phyloP scores from a whole-genome alignment of 768 basidiomycete species.

The Crucibulum laeve region DNA sequence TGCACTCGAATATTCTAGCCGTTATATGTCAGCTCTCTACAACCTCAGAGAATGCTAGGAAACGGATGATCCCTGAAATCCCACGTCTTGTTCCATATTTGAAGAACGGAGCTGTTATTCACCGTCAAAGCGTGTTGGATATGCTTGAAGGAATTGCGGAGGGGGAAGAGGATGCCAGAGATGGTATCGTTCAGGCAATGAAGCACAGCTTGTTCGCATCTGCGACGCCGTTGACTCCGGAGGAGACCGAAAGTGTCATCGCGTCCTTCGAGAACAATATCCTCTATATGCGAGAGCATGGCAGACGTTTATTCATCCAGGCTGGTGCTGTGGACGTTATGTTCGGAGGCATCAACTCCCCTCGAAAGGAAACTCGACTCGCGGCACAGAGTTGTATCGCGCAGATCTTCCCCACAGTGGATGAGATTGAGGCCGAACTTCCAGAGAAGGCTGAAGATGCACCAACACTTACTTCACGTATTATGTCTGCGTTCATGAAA shows the following conservation, averaged over 20 bases:
- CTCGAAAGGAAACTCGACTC: slow-evolving; percentile 1
- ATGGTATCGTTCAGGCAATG: slow-evolving; percentile 3
- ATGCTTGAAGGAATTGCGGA: slow-evolving; percentile 5
- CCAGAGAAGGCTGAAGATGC: slow-evolving; percentile 1
- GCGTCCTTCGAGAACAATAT: slow-evolving; percentile 9
- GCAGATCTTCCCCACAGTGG: slow-evolving; percentile 6
- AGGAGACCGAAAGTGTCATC: slow-evolving; percentile 2
- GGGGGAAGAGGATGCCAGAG: slow-evolving; percentile 1
- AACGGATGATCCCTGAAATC: slow-evolving; percentile 6
- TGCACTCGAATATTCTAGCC: too few relatives aligned
- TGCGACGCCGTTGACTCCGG: neutral
- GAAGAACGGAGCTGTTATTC: slow-evolving; percentile 4
- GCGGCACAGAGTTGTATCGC: slow-evolving; percentile 8
- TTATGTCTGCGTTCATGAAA: slow-evolving; percentile 1
- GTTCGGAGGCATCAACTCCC: neutral
- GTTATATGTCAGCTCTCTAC: too few relatives aligned
- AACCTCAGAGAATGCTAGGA: neutral
- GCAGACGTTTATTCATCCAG: slow-evolving; percentile 7
- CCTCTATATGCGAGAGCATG: slow-evolving; percentile 1
- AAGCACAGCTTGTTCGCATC: slow-evolving; percentile 4
- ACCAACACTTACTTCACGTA: neutral
- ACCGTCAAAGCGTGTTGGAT: slow-evolving; percentile 4
- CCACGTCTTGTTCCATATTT: slow-evolving; percentile 7
- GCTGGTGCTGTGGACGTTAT: slow-evolving; percentile 7
- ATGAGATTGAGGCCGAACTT: slow-evolving; percentile 6